Base-by-base conservation (phyloP, 352 stramenopile genomes). In the Globisporangium spiculum region DNA sequence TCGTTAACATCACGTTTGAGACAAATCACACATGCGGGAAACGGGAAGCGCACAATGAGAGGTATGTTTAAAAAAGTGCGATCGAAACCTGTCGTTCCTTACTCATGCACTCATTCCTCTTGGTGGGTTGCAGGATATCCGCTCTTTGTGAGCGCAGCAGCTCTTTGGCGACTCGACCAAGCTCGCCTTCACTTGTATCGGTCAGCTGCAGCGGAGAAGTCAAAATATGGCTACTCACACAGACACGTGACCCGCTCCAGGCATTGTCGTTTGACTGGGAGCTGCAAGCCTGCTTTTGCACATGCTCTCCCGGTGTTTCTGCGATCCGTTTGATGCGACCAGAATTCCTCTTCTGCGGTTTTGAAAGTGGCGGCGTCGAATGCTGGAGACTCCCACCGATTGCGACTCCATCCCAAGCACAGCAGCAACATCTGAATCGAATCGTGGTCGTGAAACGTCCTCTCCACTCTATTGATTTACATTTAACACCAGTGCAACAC, bases 291-390 rank as follows among this genome's bases (percentile, higher is more conserved):
- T 86, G 79, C 58, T 88, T 89, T 66, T 72, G 72, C 18, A 86
- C 77, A 10, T 82, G 80, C 41, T 75, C 75, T 7, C 46, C 59
- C 4, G 60, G 71, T 38, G 12, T 86, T 32, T 88, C 81, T 10
- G 72, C 72, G 5, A 66, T 72, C 26, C 66, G 48, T 6, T 72
- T 82, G 50, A 65, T 79, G 54, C 67, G 27, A 18, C 67, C 74
- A 14, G 77, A 83, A 20, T 87, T 79, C 32, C 18, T 89, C 3
- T 88, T 89, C 56, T 83, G 77, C 50, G 81, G 81, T 1, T 89
- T 84, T 64, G 73, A 77, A 10, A 69, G 70, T 32, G 81, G 81
- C 9, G 75, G 75, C 52, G 70, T 89, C 14, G 81, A 89, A 71
- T 89, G 81, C 56, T 89, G 81, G 81, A 64, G 63, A 8, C 34